These are phyloP conservation scores for Acarospora socialis DNA, from an alignment of 2,329 filamentous ascomycete species.

Conservation along the genomic window DNA sequence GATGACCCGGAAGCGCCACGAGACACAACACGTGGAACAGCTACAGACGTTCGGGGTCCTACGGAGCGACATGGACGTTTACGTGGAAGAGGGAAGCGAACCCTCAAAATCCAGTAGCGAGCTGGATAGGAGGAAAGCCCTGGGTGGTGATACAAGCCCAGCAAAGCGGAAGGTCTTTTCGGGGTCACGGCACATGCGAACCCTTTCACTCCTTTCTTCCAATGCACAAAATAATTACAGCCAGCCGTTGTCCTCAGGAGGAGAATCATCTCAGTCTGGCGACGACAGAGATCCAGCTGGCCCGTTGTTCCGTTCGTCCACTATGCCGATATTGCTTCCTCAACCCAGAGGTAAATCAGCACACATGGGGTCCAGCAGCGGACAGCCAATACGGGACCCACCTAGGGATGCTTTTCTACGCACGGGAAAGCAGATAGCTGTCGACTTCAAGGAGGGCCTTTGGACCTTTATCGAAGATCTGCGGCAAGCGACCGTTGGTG, in stretches of 20 bases:
- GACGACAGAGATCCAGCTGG: slow-evolving; percentile 20
- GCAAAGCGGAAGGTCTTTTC: slow-evolving; percentile 53
- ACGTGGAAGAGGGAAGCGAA: slow-evolving; percentile 7
- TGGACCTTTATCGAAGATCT: slow-evolving; percentile 95
- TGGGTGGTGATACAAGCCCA: slow-evolving; percentile 39
- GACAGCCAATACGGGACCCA: slow-evolving; percentile 28
- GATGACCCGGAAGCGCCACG: slow-evolving; percentile 57
- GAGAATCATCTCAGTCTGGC: slow-evolving; percentile 27
- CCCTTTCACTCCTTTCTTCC: slow-evolving; percentile 70
- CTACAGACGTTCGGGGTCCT: slow-evolving; percentile 38
- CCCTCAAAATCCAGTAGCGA: slow-evolving; percentile 33
- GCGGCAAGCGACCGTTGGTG: slow-evolving; percentile 85
- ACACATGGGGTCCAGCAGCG: too few species aligned
- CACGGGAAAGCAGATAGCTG: slow-evolving; percentile 63
- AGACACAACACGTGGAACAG: slow-evolving; percentile 46
- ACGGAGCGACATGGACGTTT: slow-evolving; percentile 17
- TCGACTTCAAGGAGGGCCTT: slow-evolving; percentile 76
- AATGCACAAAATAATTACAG: neutral
- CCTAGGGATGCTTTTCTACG: slow-evolving; percentile 38
- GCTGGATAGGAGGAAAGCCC: slow-evolving; percentile 56
- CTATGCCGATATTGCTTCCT: too few species aligned
- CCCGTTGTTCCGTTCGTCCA: slow-evolving; percentile 11
- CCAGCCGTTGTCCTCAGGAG: slow-evolving; percentile 12
- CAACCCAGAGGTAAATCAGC: too few species aligned
- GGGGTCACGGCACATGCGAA: slow-evolving; percentile 46